Evolutionary conservation across 1,284 basidiomycete genomes (phyloP), one percentile per base, ranked within the genome.

Genomic region (Golubevia sp.): DNA sequence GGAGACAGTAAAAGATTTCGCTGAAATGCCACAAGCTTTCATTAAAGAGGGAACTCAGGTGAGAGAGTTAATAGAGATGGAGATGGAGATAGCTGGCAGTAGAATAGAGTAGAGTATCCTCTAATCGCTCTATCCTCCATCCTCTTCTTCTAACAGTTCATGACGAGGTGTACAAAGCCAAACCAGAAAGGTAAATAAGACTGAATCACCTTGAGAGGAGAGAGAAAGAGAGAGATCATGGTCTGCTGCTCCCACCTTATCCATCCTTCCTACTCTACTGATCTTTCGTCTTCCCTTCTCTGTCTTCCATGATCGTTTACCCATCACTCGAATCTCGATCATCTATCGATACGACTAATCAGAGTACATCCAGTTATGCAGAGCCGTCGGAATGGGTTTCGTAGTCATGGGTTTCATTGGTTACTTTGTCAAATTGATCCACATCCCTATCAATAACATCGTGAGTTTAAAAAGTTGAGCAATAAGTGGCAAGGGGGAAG

Each of bases 161-260:
- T 83, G 64, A 82, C 78, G 68, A 67, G 79, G n/a, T 83, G 80
- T 70, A 83, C 79, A 49, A 83, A 83, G 79, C 80, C 80, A 11
- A 74, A 80, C 61, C 66, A 74, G 64, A 82, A 83, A 68, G 80
- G 80, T 80, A 55, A 25, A 71, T 70, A 44, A 44, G 38, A 18
- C 38, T 13, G 38, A 44, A 34, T 3, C 30, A 34, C n/a, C n/a
- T n/a, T n/a, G n/a, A n/a, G n/a, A n/a, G 11, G 11, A 5, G 30
- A 34, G 5, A 34, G 30, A 34, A 11, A 34, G 4, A 5, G 30
- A 11, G 4, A 34, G 30, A 34, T 34, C 4, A 11, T 34, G 30
- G 11, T 5, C 11, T 34, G 38, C 18, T 8, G 38, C 38, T 44
- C 11, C 18, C 38, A 44, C 18, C 38, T 18, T 44, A 8, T 13